Conservation (phyloP, 2,329 filamentous ascomycete genomes). For the Tympanopsis confertula region DNA sequence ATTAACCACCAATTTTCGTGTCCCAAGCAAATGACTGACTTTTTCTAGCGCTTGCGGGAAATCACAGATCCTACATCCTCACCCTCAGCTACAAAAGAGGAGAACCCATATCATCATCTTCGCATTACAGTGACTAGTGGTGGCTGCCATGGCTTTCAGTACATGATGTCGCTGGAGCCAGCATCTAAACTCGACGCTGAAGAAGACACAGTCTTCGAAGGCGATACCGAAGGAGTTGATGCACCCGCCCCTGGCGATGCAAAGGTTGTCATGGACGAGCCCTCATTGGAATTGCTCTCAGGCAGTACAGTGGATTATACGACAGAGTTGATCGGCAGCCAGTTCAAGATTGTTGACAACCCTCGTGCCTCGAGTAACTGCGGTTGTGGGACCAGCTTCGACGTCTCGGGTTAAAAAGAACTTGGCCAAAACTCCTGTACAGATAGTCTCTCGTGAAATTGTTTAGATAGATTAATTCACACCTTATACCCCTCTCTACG, state of each 20-base stretch:
- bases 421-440: neutral
- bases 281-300: neutral
- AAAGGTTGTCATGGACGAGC: neutral
- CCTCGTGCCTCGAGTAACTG: constrained; percentile 86
- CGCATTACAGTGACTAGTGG: neutral
- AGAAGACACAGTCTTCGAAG: constrained; percentile 1
- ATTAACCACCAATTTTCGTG: too few species aligned
- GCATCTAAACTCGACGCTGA: neutral
- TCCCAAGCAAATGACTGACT: neutral
- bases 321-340: neutral
- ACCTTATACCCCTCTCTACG: too few species aligned
- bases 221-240: neutral
- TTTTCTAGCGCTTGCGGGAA: neutral
- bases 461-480: too few species aligned
- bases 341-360: constrained; percentile 49
- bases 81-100: neutral
- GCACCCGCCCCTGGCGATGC: neutral
- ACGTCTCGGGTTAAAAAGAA: neutral
- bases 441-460: too few species aligned
- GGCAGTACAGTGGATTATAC: constrained; percentile 1
- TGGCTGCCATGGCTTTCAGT: neutral
- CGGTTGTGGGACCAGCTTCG: constrained; percentile 65
- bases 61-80: neutral
- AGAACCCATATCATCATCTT: neutral
- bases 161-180: neutral